A percentile compares a stretch with the other conserved stretches of the same genome.
phyloP scores from a whole-genome alignment of 768 basidiomycete species.

The Tylopilus subfusipes region DNA sequence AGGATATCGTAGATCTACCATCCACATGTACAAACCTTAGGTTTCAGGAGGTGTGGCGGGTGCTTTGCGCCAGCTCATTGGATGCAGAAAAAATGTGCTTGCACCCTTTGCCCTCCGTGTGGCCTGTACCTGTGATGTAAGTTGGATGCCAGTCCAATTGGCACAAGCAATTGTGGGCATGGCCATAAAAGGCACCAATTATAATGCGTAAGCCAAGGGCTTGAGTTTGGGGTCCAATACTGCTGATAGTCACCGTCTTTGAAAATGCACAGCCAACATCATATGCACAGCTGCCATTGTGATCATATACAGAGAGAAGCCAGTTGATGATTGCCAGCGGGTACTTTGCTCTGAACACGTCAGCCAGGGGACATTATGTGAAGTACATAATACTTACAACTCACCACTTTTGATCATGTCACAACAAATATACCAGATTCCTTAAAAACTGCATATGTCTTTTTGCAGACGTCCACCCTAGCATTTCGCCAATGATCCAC shows the following conservation, averaged over 20 bases:
- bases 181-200: background rate
- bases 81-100: background rate
- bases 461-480: background rate
- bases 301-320: background rate
- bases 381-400: background rate
- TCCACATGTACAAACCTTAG: too few species aligned
- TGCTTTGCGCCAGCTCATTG: background rate
- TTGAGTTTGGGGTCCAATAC: background rate
- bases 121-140: background rate
- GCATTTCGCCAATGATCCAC: background rate
- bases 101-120: background rate
- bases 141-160: background rate
- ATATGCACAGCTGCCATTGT: background rate
- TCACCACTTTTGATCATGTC: slow-evolving; percentile 4
- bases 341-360: background rate
- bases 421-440: background rate
- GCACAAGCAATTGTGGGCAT: background rate
- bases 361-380: too few species aligned
- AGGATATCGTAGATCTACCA: too few species aligned
- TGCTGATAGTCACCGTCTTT: background rate
- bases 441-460: background rate
- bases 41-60: background rate
- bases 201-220: background rate
- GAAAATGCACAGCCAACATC: background rate
- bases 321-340: background rate